phyloP scores from a whole-genome alignment of 306 rosid species.

The Lathyrus oleraceus region DNA sequence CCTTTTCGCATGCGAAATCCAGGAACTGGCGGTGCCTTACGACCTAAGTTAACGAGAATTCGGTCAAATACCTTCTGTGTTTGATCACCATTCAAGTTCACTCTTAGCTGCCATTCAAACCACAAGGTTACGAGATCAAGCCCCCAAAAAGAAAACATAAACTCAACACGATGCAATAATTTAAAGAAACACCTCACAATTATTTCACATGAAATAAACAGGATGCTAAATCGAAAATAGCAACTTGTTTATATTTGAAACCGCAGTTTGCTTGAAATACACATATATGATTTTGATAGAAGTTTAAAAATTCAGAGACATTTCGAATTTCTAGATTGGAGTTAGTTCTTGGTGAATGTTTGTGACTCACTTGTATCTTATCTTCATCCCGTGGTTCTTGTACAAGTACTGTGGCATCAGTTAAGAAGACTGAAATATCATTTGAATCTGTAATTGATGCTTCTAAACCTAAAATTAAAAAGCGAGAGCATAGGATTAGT shows the following conservation, averaged over 20 bases:
- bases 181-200: background rate
- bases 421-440: slow-evolving; percentile 40
- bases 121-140: slow-evolving; percentile 18
- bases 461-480: slow-evolving; percentile 75
- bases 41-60: slow-evolving; percentile 62
- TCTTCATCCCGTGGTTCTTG: slow-evolving; percentile 56
- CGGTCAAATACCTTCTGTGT: slow-evolving; percentile 65
- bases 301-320: too few species aligned
- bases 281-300: too few species aligned
- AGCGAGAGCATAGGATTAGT: slow-evolving; percentile 6
- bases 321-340: background rate
- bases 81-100: slow-evolving; percentile 69
- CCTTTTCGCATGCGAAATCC: slow-evolving; percentile 89
- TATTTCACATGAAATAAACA: background rate
- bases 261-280: slow-evolving; percentile 6
- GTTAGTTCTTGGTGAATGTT: background rate
- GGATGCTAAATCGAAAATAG: background rate
- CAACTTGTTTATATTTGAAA: slow-evolving; percentile 8
- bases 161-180: slow-evolving; percentile 3
- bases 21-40: slow-evolving; percentile 77
- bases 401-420: slow-evolving; percentile 51
- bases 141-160: slow-evolving; percentile 12
- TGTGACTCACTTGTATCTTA: slow-evolving; percentile 62
- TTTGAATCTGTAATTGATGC: slow-evolving; percentile 64
- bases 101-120: slow-evolving; percentile 63